Evolutionary conservation across 768 basidiomycete species (phyloP).

Genomic region (Lactarius psammicola): DNA sequence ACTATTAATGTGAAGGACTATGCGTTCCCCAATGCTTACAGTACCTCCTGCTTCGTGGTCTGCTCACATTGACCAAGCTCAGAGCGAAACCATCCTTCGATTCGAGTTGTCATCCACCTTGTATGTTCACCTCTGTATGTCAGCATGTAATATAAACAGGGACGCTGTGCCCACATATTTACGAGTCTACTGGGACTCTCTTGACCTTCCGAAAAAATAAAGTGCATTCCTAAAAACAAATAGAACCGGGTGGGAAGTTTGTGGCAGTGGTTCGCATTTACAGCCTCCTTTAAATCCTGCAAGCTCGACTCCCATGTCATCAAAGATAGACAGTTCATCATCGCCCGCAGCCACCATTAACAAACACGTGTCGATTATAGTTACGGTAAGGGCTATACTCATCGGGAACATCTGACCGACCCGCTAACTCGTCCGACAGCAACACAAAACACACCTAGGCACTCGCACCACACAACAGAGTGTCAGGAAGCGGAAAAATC

Average conservation of each 20-base stretch:
- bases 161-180: too few relatives aligned
- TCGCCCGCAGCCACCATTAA: not conserved
- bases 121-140: too few relatives aligned
- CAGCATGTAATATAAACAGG: too few relatives aligned
- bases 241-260: too few relatives aligned
- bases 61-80: not conserved
- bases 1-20: not conserved
- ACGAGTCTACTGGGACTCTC: too few relatives aligned
- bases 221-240: too few relatives aligned
- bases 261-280: not conserved
- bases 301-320: not conserved
- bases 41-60: not conserved
- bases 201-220: too few relatives aligned
- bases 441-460: not conserved
- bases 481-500: constrained; percentile 73
- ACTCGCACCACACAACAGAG: constrained; percentile 44
- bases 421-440: not conserved
- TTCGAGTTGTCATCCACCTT: not conserved
- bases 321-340: not conserved
- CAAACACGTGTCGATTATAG: not conserved
- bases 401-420: not conserved
- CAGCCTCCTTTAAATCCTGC: not conserved
- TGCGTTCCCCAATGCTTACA: not conserved
- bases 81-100: not conserved
- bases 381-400: constrained; percentile 8